These are phyloP conservation scores for Polyplosphaeria fusca DNA, from an alignment of 495 filamentous ascomycete species.

Conservation along the genomic window DNA sequence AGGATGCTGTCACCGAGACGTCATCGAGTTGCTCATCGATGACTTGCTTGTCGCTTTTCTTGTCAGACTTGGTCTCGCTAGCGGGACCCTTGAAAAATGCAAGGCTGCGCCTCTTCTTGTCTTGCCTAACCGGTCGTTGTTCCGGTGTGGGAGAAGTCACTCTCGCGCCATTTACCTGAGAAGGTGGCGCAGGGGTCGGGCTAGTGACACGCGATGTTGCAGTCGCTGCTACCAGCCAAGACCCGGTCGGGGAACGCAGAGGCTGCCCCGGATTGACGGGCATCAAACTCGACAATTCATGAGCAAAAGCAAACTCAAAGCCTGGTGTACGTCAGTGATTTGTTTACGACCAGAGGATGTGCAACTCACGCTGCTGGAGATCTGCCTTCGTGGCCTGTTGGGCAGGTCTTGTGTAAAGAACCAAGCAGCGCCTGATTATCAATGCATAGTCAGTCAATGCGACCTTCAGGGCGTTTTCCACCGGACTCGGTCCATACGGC, in stretches of 20 bases:
- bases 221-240: constrained; percentile 37
- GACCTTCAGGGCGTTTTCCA: constrained; percentile 80
- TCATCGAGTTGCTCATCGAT: constrained; percentile 13
- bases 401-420: constrained; percentile 59
- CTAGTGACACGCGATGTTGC: constrained; percentile 21
- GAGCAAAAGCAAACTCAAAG: constrained; percentile 61
- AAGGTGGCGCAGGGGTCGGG: constrained; percentile 2
- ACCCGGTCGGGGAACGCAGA: constrained; percentile 33
- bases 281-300: constrained; percentile 57
- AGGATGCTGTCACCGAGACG: constrained; percentile 15
- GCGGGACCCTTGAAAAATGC: constrained; percentile 35
- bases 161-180: constrained; percentile 18
- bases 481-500: constrained; percentile 53
- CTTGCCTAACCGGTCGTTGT: constrained; percentile 23
- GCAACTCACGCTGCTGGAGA: constrained; percentile 44
- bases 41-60: constrained; percentile 19
- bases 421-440: constrained; percentile 77
- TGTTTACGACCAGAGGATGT: not conserved
- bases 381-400: constrained; percentile 59
- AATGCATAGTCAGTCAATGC: constrained; percentile 87
- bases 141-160: constrained; percentile 11
- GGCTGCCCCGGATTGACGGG: constrained; percentile 9
- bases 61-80: constrained; percentile 7
- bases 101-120: constrained; percentile 38
- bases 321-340: constrained; percentile 38